These are phyloP conservation scores for Globisporangium ultimum DNA, from an alignment of 352 stramenopile species.

Conservation along the genomic window DNA sequence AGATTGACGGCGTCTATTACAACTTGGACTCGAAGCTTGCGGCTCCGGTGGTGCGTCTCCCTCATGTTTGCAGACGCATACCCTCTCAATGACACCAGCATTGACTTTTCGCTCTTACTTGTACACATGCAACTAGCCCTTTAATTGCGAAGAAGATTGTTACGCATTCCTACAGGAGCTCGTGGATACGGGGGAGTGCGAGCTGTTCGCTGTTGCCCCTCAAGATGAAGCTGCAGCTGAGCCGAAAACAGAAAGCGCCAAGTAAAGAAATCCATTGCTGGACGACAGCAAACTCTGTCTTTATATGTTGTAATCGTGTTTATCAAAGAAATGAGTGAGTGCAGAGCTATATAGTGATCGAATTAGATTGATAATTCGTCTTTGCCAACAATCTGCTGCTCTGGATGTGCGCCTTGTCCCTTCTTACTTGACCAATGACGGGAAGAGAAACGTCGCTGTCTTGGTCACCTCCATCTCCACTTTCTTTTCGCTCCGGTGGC, in stretches of 20 bases:
- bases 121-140: slow-evolving; percentile 22
- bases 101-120: no score
- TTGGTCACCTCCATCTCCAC: slow-evolving; percentile 12
- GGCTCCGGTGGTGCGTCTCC: slow-evolving; percentile 32
- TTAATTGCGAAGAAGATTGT: slow-evolving; percentile 43
- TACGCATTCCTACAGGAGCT: slow-evolving; percentile 63
- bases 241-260: background rate
- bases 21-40: slow-evolving; percentile 78
- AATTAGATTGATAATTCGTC: no score
- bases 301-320: no score
- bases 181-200: slow-evolving; percentile 63
- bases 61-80: background rate
- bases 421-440: slow-evolving; percentile 14
- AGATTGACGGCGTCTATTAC: slow-evolving; percentile 59
- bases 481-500: slow-evolving; percentile 33
- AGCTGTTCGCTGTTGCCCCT: slow-evolving; percentile 37
- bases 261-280: no score
- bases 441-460: slow-evolving; percentile 25
- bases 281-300: no score
- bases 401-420: background rate
- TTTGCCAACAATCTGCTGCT: no score
- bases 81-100: background rate
- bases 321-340: background rate
- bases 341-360: no score
- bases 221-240: background rate